These are phyloP conservation scores for Agaricus blazei DNA, from an alignment of 768 basidiomycete genomes.

Conservation along the genomic window DNA sequence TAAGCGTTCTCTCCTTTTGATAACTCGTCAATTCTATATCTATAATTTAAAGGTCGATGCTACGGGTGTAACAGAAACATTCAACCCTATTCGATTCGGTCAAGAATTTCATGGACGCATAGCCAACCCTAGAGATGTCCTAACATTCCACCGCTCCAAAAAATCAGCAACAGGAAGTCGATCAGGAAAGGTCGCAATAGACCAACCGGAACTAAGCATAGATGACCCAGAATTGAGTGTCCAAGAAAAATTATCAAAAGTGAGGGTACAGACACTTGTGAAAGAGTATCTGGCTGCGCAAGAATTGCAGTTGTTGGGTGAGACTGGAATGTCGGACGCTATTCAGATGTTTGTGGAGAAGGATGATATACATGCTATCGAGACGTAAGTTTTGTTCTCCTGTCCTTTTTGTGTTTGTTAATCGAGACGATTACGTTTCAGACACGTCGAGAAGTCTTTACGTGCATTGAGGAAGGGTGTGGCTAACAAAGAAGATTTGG, in stretches of 20 bases:
- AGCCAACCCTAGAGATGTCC: slow-evolving; percentile 92
- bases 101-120: slow-evolving; percentile 89
- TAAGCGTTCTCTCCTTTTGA: slow-evolving; percentile 18
- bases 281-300: slow-evolving; percentile 90
- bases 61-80: slow-evolving; percentile 84
- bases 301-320: slow-evolving; percentile 86
- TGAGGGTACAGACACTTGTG: slow-evolving; percentile 87
- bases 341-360: slow-evolving; percentile 97
- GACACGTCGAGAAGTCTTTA: slow-evolving; percentile 61
- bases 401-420: neutral
- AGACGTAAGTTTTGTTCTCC: slow-evolving; percentile 49
- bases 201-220: slow-evolving; percentile 76
- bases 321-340: slow-evolving; percentile 88
- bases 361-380: slow-evolving; percentile 92
- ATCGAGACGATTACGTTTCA: slow-evolving; percentile 20
- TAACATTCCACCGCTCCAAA: slow-evolving; percentile 86
- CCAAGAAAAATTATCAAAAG: slow-evolving; percentile 71
- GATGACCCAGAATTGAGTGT: slow-evolving; percentile 66
- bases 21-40: neutral
- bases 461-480: slow-evolving; percentile 65
- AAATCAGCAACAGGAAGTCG: slow-evolving; percentile 39
- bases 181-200: slow-evolving; percentile 56
- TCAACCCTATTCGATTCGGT: slow-evolving; percentile 95
- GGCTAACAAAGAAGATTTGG: slow-evolving; percentile 55
- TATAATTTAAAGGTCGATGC: slow-evolving; percentile 70